Evolutionary conservation across 2,329 filamentous ascomycete genomes (phyloP).

Genomic region (Ceratocystis lukuohia): DNA sequence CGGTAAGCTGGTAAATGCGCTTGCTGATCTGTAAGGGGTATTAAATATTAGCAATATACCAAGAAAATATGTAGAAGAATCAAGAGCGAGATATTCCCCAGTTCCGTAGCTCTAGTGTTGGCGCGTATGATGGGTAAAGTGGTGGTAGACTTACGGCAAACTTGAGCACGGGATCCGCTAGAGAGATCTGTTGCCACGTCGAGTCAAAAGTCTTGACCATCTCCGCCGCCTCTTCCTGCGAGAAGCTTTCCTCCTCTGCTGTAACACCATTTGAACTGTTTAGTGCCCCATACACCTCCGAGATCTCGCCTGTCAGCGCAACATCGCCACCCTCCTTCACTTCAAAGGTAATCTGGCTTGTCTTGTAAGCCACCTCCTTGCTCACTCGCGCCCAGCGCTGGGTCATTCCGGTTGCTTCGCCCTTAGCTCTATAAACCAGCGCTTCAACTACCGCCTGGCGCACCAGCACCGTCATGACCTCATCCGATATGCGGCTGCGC

Average conservation of each 20-base stretch:
- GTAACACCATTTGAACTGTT: conserved; percentile 24
- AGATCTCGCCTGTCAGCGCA: conserved; percentile 29
- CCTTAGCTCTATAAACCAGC: conserved; percentile 29
- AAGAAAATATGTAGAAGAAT: background rate
- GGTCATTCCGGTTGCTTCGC: conserved; percentile 24
- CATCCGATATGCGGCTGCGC: conserved; percentile 28
- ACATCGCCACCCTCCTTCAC: conserved; percentile 30
- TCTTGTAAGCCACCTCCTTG: conserved; percentile 27
- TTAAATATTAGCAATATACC: conserved; percentile 19
- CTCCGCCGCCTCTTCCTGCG: conserved; percentile 29
- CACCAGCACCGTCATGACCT: conserved; percentile 32
- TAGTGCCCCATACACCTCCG: conserved; percentile 27
- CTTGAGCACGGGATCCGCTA: conserved; percentile 48
- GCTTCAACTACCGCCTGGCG: conserved; percentile 41
- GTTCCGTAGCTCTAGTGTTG: background rate
- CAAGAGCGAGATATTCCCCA: background rate
- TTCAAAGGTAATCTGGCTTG: conserved; percentile 29
- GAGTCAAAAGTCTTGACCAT: conserved; percentile 36
- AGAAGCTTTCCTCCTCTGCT: conserved; percentile 22
- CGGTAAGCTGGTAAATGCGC: conserved; percentile 68
- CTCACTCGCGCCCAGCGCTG: conserved; percentile 25
- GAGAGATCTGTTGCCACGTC: conserved; percentile 44
- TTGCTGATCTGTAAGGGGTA: conserved; percentile 54
- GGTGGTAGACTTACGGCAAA: conserved; percentile 51
- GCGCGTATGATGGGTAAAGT: background rate